Conservation (phyloP, 1,284 basidiomycete species). For the Ceratobasidium sp. region DNA sequence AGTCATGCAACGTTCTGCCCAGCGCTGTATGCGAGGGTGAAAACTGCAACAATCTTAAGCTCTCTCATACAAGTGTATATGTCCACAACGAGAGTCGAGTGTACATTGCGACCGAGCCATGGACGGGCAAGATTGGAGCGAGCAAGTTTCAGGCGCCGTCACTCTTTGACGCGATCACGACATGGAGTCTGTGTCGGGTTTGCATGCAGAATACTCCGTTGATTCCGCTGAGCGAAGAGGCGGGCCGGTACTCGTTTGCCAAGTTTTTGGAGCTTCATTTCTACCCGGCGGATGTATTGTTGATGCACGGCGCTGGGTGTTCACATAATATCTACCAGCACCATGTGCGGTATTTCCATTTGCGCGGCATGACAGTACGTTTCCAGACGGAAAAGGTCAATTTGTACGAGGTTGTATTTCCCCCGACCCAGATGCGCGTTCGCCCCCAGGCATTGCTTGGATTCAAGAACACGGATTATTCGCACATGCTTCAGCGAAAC, state of each 20-base stretch:
- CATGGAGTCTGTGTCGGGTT: slow-evolving; percentile 91
- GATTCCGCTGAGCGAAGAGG: slow-evolving; percentile 91
- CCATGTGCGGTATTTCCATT: slow-evolving; percentile 94
- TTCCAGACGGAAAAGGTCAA: slow-evolving; percentile 90
- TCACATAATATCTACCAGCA: slow-evolving; percentile 95
- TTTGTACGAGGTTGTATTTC: slow-evolving; percentile 90
- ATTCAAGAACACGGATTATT: slow-evolving; percentile 92
- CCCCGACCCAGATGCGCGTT: slow-evolving; percentile 88
- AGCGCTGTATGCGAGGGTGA: slow-evolving; percentile 82
- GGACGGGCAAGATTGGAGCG: slow-evolving; percentile 72
- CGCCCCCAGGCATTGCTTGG: slow-evolving; percentile 88
- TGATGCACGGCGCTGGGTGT: slow-evolving; percentile 88
- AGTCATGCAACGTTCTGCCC: slow-evolving; percentile 72
- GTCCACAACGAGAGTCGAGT: slow-evolving; percentile 91
- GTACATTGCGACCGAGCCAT: slow-evolving; percentile 88
- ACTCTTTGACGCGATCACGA: slow-evolving; percentile 80
- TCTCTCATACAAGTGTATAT: slow-evolving; percentile 89
- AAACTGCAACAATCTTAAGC: slow-evolving; percentile 84
- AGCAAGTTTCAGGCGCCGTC: slow-evolving; percentile 55
- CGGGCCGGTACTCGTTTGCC: slow-evolving; percentile 93
- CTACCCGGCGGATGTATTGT: slow-evolving; percentile 86
- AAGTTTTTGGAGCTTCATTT: slow-evolving; percentile 95
- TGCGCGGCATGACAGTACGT: slow-evolving; percentile 84
- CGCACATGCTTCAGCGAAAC: slow-evolving; percentile 81
- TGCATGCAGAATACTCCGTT: slow-evolving; percentile 89